A percentile compares a stretch with the other conserved stretches of the same genome.
These are phyloP conservation scores for Globisporangium alternatum DNA, from an alignment of 352 stramenopile species.

Conservation along the genomic window DNA sequence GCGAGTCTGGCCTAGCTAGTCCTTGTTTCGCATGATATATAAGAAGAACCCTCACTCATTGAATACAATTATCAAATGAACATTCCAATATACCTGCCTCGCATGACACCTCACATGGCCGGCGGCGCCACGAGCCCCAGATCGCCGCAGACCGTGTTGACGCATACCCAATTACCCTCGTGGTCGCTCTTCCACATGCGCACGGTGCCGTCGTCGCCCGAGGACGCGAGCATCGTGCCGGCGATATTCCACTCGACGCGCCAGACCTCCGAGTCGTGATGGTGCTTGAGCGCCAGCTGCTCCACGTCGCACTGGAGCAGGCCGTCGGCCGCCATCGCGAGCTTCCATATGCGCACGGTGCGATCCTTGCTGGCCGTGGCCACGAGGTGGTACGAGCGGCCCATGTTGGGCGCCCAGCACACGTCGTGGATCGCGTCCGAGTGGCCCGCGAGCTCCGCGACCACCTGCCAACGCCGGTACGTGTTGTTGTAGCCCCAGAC, in stretches of 20 bases:
- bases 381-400: conserved; percentile 91
- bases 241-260: conserved; percentile 97
- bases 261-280: conserved; percentile 92
- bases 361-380: conserved; percentile 91
- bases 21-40: not conserved
- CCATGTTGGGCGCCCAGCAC: conserved; percentile 95
- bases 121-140: conserved; percentile 34
- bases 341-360: conserved; percentile 85
- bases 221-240: conserved; percentile 93
- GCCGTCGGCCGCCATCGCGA: conserved; percentile 68
- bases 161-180: conserved; percentile 89
- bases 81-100: not conserved
- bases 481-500: conserved; percentile 92
- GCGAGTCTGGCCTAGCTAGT: not conserved
- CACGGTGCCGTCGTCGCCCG: conserved; percentile 93
- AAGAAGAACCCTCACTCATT: not conserved
- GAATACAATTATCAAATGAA: conserved; percentile 8
- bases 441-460: conserved; percentile 82
- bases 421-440: conserved; percentile 93
- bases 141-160: conserved; percentile 85
- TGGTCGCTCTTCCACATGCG: conserved; percentile 95
- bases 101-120: conserved; percentile 9
- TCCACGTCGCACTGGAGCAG: conserved; percentile 67
- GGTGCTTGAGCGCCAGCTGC: conserved; percentile 73
- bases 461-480: conserved; percentile 83